These are phyloP conservation scores for Phialocephala subalpina DNA, from an alignment of 2,329 filamentous ascomycete genomes.

Conservation along the genomic window DNA sequence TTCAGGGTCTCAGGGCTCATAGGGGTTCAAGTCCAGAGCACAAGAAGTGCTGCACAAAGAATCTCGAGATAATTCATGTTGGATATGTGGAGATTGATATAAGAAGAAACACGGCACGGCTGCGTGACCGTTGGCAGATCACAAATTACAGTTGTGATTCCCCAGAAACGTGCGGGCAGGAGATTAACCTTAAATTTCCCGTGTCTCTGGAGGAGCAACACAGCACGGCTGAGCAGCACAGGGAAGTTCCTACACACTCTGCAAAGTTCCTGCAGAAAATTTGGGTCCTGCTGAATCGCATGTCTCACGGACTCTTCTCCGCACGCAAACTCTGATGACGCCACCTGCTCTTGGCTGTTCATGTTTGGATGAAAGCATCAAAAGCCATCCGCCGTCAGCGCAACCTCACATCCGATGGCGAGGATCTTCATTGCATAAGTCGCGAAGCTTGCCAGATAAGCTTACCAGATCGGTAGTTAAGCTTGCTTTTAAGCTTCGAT, in stretches of 20 bases:
- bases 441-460: background rate
- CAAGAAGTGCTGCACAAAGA: background rate
- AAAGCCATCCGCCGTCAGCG: background rate
- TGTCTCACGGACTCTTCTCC: background rate
- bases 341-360: background rate
- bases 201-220: background rate
- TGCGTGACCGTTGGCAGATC: background rate
- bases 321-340: background rate
- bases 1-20: background rate
- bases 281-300: background rate
- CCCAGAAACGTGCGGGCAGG: background rate
- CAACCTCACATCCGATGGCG: background rate
- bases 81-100: background rate
- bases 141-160: background rate
- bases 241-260: background rate
- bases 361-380: background rate
- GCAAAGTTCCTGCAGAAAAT: slow-evolving; percentile 1
- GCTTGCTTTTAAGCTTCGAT: background rate
- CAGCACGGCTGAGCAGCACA: background rate
- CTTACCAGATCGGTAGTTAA: too few relatives aligned
- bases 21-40: background rate
- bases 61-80: background rate
- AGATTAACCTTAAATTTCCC: slow-evolving; percentile 7
- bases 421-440: background rate
- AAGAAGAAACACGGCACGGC: background rate